Percentiles rank a stretch among this genome's conserved stretches.
These are phyloP conservation scores for Mrakia blollopis DNA, from an alignment of 768 basidiomycete genomes.

Conservation along the genomic window DNA sequence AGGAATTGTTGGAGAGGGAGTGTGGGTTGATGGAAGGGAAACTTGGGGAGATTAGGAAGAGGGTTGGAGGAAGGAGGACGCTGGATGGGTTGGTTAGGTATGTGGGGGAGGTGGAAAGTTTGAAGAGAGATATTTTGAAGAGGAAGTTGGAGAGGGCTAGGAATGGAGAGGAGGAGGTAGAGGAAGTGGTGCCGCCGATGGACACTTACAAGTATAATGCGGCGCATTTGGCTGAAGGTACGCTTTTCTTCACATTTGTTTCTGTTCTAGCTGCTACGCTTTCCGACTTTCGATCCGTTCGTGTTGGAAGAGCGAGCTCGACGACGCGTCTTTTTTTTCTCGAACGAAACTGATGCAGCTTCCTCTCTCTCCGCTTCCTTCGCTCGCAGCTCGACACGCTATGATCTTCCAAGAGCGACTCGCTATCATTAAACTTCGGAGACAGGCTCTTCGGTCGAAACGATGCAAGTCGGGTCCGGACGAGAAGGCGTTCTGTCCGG, in stretches of 20 bases:
- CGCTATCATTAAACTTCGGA: conserved; percentile 74
- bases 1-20: conserved; percentile 80
- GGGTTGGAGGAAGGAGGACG: conserved; percentile 80
- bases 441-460: conserved; percentile 78
- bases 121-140: conserved; percentile 59
- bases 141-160: conserved; percentile 48
- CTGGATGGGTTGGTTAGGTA: conserved; percentile 70
- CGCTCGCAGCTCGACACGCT: conserved; percentile 75
- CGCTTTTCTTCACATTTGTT: conserved; percentile 37
- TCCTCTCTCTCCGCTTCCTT: too few relatives aligned
- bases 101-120: conserved; percentile 75
- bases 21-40: conserved; percentile 75
- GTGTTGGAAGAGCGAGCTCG: too few relatives aligned
- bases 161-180: conserved; percentile 45
- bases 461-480: conserved; percentile 84
- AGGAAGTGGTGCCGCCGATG: conserved; percentile 48
- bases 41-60: conserved; percentile 75
- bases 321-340: not conserved
- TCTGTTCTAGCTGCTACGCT: not conserved
- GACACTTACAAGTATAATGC: conserved; percentile 88
- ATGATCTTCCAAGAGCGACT: conserved; percentile 79
- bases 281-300: too few relatives aligned
- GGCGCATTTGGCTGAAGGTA: conserved; percentile 86
- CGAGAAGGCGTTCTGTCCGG: conserved; percentile 85
- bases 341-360: not conserved